Base-by-base conservation (phyloP, 177 flowering plant genomes). In the Vitis hybrid region DNA sequence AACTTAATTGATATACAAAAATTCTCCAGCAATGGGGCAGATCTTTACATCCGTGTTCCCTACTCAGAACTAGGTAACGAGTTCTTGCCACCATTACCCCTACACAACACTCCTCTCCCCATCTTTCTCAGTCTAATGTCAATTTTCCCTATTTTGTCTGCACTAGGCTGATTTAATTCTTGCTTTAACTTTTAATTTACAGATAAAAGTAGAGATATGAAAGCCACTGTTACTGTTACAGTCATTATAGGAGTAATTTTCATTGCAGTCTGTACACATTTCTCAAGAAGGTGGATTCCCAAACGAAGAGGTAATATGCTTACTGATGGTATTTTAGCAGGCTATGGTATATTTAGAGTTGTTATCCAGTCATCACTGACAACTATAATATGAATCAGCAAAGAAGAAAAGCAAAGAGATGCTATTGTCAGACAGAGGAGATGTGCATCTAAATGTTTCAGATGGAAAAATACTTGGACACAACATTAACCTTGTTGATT, bases 1-100 rank as follows among this genome's bases (percentile, higher is more conserved):
- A 61, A 58, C 53, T 59, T 71, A 31, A 34, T 51, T 19, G 78
- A 76, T 39, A 26, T 69, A 34, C 78, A 73, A 50, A 45, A 67
- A 19, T 75, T 80, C 50, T 22, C 67, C 8, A 3, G 1, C 5
- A 52, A 53, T 7, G 70, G 45, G 70, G 16, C 49, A 3, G 75
- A 66, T 61, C 75, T 72, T 5, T 67, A 60, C 67, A 53, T 72
- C 53, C 75, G 75, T 15, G 67, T 72, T 18, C 61, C 66, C 1
- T 20, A 72, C 67, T 67, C 75, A 14, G 75, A 72, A 39, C 63
- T 71, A 45, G 45, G 45, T 34, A 7, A 5, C 45, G 45, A 34
- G 45, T 34, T 34, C 45, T 34, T 34, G 8, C 45, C 8, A 0
- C 45, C 45, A 34, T 34, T 5, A 34, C 8, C 45, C 29, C 45